Percentiles rank a stretch among this genome's conserved stretches.
These are phyloP conservation scores for Pelargonium hybrid DNA, from an alignment of 441 rosid species.

Conservation along the genomic window DNA sequence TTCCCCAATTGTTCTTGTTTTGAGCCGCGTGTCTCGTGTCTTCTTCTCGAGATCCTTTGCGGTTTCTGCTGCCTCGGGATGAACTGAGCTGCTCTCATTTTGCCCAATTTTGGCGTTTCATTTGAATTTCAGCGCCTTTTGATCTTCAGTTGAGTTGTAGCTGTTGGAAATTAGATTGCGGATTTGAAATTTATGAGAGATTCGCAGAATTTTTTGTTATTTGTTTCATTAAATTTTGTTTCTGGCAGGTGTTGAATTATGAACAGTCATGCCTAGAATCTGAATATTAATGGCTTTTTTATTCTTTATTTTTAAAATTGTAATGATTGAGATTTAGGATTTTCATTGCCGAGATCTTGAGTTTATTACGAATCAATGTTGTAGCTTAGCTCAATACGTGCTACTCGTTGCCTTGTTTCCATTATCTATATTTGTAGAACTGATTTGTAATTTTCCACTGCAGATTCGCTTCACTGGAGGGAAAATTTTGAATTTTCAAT, in stretches of 20 bases:
- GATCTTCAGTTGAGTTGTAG: neutral
- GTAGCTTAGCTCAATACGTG: neutral
- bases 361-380: neutral
- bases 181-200: constrained; percentile 8
- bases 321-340: constrained; percentile 8
- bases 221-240: neutral
- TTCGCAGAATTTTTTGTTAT: neutral
- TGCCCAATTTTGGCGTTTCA: constrained; percentile 11
- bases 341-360: constrained; percentile 17
- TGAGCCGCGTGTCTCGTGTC: neutral
- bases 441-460: neutral
- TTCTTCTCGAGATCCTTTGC: neutral
- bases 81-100: neutral
- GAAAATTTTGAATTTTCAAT: constrained; percentile 1
- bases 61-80: neutral
- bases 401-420: neutral
- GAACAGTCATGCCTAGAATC: constrained; percentile 4
- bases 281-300: constrained; percentile 12
- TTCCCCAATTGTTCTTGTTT: neutral
- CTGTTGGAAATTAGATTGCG: neutral
- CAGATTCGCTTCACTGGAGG: constrained; percentile 3
- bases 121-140: neutral
- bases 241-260: neutral
- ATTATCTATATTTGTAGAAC: neutral
- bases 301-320: neutral